A percentile compares a stretch with the other conserved stretches of the same genome.
phyloP scores from a whole-genome alignment of 352 stramenopile genomes.

The Aphanomyces astaci region DNA sequence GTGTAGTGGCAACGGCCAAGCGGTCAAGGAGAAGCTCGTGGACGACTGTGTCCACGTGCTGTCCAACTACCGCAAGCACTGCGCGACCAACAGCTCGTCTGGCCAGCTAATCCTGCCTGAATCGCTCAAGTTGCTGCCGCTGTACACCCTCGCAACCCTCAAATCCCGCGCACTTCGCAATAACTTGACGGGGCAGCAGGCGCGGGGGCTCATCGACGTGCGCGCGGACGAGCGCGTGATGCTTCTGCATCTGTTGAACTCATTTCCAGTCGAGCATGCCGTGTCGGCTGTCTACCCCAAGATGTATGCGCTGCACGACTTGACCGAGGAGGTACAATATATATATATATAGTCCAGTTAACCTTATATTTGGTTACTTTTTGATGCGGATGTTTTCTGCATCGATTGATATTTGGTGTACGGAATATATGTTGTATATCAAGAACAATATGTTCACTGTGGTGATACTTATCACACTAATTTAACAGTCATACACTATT shows the following conservation, averaged over 20 bases:
- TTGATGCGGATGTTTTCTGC: too few species aligned
- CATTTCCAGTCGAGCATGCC: constrained; percentile 68
- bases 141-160: constrained; percentile 82
- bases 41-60: constrained; percentile 83
- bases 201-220: constrained; percentile 77
- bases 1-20: constrained; percentile 22
- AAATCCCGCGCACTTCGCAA: constrained; percentile 82
- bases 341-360: neutral
- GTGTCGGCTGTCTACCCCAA: constrained; percentile 83
- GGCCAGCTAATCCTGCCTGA: constrained; percentile 89
- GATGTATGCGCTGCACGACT: constrained; percentile 79
- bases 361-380: too few species aligned
- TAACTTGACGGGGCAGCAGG: constrained; percentile 70
- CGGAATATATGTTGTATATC: too few species aligned
- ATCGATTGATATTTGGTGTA: too few species aligned
- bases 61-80: constrained; percentile 88
- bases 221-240: constrained; percentile 80
- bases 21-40: constrained; percentile 71
- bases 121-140: constrained; percentile 83
- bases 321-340: constrained; percentile 48
- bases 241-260: constrained; percentile 78
- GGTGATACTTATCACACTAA: too few species aligned
- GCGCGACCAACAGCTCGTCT: constrained; percentile 81
- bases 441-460: too few species aligned
- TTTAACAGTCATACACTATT: too few species aligned